These are phyloP conservation scores for Pichia kudriavzevii DNA, from an alignment of 1,139 yeast species.

Conservation along the genomic window DNA sequence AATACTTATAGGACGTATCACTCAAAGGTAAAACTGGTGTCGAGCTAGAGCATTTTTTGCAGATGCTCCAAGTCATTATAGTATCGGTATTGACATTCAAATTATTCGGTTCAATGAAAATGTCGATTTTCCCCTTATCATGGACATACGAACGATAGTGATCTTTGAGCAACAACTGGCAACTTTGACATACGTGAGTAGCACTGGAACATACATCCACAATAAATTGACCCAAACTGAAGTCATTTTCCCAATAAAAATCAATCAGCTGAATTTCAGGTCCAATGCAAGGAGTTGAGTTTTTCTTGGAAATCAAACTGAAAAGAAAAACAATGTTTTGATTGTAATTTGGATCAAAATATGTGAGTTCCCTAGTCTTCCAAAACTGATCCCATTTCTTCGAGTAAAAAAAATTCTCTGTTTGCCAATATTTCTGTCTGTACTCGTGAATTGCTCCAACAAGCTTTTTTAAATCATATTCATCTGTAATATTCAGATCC, in stretches of 20 bases:
- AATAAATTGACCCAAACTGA: constrained; percentile 80
- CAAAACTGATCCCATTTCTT: constrained; percentile 58
- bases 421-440: constrained; percentile 27
- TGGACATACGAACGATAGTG: constrained; percentile 89
- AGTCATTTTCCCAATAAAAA: constrained; percentile 85
- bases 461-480: constrained; percentile 30
- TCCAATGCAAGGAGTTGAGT: constrained; percentile 89
- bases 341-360: constrained; percentile 61
- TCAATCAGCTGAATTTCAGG: constrained; percentile 79
- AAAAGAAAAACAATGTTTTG: constrained; percentile 72
- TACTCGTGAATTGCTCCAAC: constrained; percentile 33
- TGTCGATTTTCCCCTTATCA: constrained; percentile 76
- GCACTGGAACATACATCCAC: constrained; percentile 76
- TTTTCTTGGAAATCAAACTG: constrained; percentile 74
- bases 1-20: constrained; percentile 81
- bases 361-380: constrained; percentile 38
- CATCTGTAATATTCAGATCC: constrained; percentile 5
- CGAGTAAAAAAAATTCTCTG: constrained; percentile 27
- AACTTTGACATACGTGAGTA: constrained; percentile 66
- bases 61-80: constrained; percentile 89
- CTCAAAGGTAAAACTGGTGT: constrained; percentile 84
- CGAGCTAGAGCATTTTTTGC: constrained; percentile 67
- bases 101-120: constrained; percentile 57
- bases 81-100: constrained; percentile 52
- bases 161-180: constrained; percentile 62